Conservation (phyloP, 441 rosid species). For the Cnidoscolus chayamansa region DNA sequence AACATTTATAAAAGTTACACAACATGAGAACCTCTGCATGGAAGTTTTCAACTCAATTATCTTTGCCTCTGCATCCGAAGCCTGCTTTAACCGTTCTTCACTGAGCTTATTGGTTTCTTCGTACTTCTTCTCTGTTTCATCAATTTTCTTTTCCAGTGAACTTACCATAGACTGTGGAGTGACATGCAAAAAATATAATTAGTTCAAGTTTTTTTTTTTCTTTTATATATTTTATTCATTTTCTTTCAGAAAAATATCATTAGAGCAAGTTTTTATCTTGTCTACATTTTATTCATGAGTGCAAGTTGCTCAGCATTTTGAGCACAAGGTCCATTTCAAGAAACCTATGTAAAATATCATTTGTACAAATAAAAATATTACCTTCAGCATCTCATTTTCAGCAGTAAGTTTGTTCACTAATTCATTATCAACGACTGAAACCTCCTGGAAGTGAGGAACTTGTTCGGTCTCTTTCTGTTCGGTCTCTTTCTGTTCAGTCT, state of each 20-base stretch:
- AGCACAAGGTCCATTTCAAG: slow-evolving; percentile 14
- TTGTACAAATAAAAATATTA: slow-evolving; percentile 23
- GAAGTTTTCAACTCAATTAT: slow-evolving; percentile 75
- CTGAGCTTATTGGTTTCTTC: slow-evolving; percentile 73
- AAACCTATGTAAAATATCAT: slow-evolving; percentile 26
- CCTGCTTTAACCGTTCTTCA: slow-evolving; percentile 79
- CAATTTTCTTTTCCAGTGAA: slow-evolving; percentile 77
- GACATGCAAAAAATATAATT: slow-evolving; percentile 7
- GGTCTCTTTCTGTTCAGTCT: slow-evolving; percentile 29
- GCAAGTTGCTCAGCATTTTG: not conserved
- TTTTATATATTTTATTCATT: not conserved
- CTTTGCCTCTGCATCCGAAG: slow-evolving; percentile 69
- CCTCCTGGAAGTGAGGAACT: too few species aligned
- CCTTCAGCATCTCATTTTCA: slow-evolving; percentile 88
- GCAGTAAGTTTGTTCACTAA: slow-evolving; percentile 56
- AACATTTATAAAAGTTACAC: not conserved
- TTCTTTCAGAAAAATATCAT: not conserved
- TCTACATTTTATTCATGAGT: not conserved
- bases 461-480: too few species aligned
- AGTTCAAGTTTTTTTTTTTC: slow-evolving; percentile 12
- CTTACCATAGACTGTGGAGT: slow-evolving; percentile 58
- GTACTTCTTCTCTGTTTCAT: slow-evolving; percentile 75
- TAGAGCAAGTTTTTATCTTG: slow-evolving; percentile 10
- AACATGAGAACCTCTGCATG: slow-evolving; percentile 65
- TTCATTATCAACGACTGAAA: slow-evolving; percentile 22